These are phyloP conservation scores for Cotoneaster glaucophyllus DNA, from an alignment of 306 rosid species.

Conservation along the genomic window DNA sequence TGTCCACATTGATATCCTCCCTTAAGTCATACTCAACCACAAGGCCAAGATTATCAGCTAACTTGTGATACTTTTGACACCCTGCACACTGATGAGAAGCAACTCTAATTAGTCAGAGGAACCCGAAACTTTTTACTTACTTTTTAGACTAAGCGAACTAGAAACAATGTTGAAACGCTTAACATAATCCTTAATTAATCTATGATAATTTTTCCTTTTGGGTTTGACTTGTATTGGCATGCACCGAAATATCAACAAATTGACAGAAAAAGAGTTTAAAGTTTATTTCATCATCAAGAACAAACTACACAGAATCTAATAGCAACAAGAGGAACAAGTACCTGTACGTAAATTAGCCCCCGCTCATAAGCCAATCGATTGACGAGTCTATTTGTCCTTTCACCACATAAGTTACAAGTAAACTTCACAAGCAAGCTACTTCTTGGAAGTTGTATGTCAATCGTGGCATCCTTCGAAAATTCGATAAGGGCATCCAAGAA, in stretches of 20 bases:
- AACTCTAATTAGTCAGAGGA: slow-evolving; percentile 23
- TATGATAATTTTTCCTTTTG: not conserved
- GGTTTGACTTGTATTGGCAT: not conserved
- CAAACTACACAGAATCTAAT: not conserved
- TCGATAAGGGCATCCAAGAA: not conserved
- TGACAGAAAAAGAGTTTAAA: not conserved
- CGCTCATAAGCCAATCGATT: slow-evolving; percentile 79
- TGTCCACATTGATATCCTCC: slow-evolving; percentile 36
- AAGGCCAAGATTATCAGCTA: slow-evolving; percentile 81
- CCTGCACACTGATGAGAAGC: slow-evolving; percentile 68
- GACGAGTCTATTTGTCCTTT: slow-evolving; percentile 69
- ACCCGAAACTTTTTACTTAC: not conserved
- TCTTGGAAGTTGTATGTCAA: slow-evolving; percentile 67
- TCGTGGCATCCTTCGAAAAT: slow-evolving; percentile 45
- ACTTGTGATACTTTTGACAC: slow-evolving; percentile 64
- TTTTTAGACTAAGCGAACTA: not conserved
- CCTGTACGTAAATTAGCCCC: slow-evolving; percentile 78
- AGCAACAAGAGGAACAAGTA: slow-evolving; percentile 18
- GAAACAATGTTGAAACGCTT: not conserved
- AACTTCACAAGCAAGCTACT: slow-evolving; percentile 80
- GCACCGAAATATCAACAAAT: not conserved
- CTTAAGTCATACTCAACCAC: slow-evolving; percentile 63
- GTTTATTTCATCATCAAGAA: not conserved
- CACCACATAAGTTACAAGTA: slow-evolving; percentile 68
- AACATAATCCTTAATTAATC: not conserved